Percentiles rank a stretch among this genome's conserved stretches.
Conservation (phyloP, 148 eudicot genomes). For the Rhododendron henanense region DNA sequence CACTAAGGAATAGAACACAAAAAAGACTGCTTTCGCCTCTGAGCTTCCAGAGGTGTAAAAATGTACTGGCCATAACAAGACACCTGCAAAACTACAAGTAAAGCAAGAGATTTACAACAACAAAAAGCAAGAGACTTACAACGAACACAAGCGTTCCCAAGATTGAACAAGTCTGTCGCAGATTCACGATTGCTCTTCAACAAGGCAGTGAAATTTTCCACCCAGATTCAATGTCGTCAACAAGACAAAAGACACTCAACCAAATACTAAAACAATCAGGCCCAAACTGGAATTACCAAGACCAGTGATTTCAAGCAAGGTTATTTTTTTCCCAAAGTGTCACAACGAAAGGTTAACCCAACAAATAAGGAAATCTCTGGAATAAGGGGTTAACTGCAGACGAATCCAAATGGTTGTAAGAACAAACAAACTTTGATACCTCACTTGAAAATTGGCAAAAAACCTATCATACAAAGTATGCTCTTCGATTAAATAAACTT, state of each 20-base stretch:
- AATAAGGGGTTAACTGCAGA: background rate
- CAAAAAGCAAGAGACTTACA: background rate
- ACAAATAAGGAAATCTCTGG: background rate
- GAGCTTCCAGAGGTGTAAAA: background rate
- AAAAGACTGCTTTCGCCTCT: background rate
- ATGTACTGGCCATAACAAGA: background rate
- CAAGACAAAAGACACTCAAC: background rate
- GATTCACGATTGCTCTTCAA: background rate
- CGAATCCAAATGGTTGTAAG: background rate
- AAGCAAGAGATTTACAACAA: background rate
- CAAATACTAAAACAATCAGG: background rate
- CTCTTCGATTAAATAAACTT: slow-evolving; percentile 65
- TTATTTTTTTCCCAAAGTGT: background rate
- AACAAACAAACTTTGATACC: slow-evolving; percentile 13
- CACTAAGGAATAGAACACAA: background rate
- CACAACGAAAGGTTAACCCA: background rate
- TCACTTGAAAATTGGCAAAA: slow-evolving; percentile 23
- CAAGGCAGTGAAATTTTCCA: background rate
- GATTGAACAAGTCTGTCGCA: background rate
- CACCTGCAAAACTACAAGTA: background rate
- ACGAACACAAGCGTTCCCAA: background rate
- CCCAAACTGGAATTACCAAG: background rate
- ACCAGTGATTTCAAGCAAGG: background rate
- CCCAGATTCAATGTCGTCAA: background rate
- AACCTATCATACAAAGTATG: slow-evolving; percentile 26